Conservation (phyloP, 805 yeast genomes). For the Starmerella sp. region DNA sequence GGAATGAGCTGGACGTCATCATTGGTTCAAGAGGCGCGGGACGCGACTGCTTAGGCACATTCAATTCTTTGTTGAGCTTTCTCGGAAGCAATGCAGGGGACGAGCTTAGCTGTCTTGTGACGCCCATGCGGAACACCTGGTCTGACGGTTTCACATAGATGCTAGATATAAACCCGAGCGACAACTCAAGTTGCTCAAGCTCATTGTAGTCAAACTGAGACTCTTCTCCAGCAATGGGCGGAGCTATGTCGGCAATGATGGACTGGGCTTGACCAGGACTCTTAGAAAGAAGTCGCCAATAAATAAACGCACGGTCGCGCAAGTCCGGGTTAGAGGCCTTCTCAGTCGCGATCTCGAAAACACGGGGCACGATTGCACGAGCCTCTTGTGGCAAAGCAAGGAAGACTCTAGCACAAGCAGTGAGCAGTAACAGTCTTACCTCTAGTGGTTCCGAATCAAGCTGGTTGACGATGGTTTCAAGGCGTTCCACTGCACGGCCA, state of each 20-base stretch:
- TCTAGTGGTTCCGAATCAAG: slow-evolving; percentile 57
- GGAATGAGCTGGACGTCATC: neutral
- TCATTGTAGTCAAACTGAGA: slow-evolving; percentile 59
- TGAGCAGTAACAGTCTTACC: slow-evolving; percentile 62
- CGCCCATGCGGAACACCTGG: slow-evolving; percentile 55
- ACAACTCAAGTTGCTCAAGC: slow-evolving; percentile 70
- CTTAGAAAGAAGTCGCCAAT: slow-evolving; percentile 63
- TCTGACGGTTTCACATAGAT: slow-evolving; percentile 73
- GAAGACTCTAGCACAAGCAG: slow-evolving; percentile 63
- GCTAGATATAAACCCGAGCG: slow-evolving; percentile 72
- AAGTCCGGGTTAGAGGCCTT: slow-evolving; percentile 72
- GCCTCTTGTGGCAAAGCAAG: slow-evolving; percentile 44
- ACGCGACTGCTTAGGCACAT: neutral
- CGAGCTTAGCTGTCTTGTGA: slow-evolving; percentile 14
- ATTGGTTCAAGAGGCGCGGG: neutral
- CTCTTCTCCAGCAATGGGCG: slow-evolving; percentile 53
- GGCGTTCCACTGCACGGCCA: slow-evolving; percentile 31
- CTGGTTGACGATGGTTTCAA: slow-evolving; percentile 35
- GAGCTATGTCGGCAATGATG: slow-evolving; percentile 51
- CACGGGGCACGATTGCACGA: slow-evolving; percentile 45
- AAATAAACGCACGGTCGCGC: slow-evolving; percentile 73
- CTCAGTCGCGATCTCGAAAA: slow-evolving; percentile 61
- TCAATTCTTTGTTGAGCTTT: neutral
- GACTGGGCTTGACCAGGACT: slow-evolving; percentile 35
- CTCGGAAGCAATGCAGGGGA: slow-evolving; percentile 24